Evolutionary conservation across 2,329 filamentous ascomycete species (phyloP), one percentile per base, ranked within the genome.

Genomic region (Cytospora piceicola): DNA sequence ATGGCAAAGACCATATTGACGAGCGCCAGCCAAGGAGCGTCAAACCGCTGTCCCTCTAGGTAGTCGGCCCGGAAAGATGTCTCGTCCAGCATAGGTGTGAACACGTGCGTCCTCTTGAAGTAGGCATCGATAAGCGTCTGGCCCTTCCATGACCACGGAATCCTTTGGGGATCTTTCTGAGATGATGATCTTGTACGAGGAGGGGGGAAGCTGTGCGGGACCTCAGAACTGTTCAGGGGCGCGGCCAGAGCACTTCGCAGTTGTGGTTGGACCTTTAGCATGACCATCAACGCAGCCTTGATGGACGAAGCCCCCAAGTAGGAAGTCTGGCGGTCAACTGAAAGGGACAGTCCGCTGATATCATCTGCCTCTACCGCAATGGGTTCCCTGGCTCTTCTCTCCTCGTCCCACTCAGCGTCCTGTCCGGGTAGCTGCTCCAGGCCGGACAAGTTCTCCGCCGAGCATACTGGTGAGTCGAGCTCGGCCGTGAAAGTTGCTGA

Each of bases 1-100:
- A 93, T 85, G 5, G 90, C 89, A 69, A 92, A 89, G 5, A 93
- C 89, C 79, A 91, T 91, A 74, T 93, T 93, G 24, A 92, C 78
- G 8, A 93, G 77, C 11, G 88, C 87, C 22, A 92, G 81, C 90
- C 90, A 93, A 24, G 89, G 83, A 0, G 85, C 81, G 73, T 93
- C 90, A 66, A 82, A 86, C 22, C 89, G 81, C 69, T 86, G 84
- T 14, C 85, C 85, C 65, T 85, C 82, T 20, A 88, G 78, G 70
- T 89, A 90, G 61, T 86, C 86, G 12, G 87, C 85, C 68, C 88
- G 85, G 75, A 93, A 92, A 12, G 85, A 82, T 22, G 85, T 84
- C 74, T 93, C 90, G 70, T 93, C 90, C 3, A 93, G 81, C 82
- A 93, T 87, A 0, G 90, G 90, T 4, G 89, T 84, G 70, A 92